phyloP scores from a whole-genome alignment of 768 basidiomycete genomes.

The Russula sp. region DNA sequence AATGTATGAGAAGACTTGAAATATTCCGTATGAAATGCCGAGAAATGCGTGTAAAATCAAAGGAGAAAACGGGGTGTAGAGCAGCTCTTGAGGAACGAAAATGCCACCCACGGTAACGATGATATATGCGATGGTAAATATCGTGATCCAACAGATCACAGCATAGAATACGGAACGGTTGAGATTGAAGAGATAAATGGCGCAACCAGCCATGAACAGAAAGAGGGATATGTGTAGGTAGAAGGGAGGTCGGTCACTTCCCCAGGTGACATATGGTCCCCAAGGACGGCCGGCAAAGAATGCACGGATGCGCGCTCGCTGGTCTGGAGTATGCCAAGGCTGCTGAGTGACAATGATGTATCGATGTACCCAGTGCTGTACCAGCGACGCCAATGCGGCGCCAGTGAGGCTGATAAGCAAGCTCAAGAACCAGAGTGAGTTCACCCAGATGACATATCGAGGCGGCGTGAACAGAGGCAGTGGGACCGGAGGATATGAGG shows the following conservation, averaged over 20 bases:
- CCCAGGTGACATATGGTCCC: not conserved
- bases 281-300: not conserved
- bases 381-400: not conserved
- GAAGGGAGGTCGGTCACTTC: not conserved
- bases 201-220: not conserved
- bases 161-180: not conserved
- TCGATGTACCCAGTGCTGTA: constrained; percentile 7
- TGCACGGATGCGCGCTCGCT: constrained; percentile 10
- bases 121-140: no score
- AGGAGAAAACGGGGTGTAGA: not conserved
- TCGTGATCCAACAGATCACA: not conserved
- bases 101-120: no score
- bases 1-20: not conserved
- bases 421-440: constrained; percentile 19
- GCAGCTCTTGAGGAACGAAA: no score
- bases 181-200: constrained; percentile 3
- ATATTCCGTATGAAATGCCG: not conserved
- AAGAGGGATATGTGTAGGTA: not conserved
- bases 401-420: not conserved
- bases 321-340: not conserved
- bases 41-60: not conserved
- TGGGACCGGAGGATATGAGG: not conserved
- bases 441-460: constrained; percentile 6
- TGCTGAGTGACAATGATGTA: constrained; percentile 5
- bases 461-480: constrained; percentile 10